Evolutionary conservation across 2,329 filamentous ascomycete species (phyloP), one percentile per base, ranked within the genome.

Genomic region (Lojkania enalia): DNA sequence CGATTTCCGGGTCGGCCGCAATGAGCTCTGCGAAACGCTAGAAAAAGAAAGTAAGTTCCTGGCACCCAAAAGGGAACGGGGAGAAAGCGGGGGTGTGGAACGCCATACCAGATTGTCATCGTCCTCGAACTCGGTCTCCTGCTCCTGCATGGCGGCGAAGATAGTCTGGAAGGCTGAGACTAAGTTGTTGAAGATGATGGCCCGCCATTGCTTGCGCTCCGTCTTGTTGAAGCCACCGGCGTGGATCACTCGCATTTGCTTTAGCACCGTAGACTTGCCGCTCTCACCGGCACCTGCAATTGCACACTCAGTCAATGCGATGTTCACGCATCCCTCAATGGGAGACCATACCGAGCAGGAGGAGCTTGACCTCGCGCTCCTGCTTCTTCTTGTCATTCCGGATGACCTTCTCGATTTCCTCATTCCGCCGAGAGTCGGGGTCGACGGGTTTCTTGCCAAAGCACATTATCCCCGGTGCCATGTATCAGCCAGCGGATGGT

Each of bases 211-310:
- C 55, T 95, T 84, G 70, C 90, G 88, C 71, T 97, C 94, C 54
- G 83, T 84, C 62, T 88, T 87, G 64, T 84, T 89, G 75, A 97
- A 97, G 39, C 94, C 92, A 70, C 90, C 85, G 12, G 90, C 85
- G 70, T 97, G 94, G 60, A 99, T 96, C 71, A 99, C 85, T 71
- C 92, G 92, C 94, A 99, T 97, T 78, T 97, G 92, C 77, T 97
- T 97, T 55, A 97, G 82, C 48, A 97, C 91, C 1, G 92, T 97
- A 6, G 92, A 96, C 74, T 97, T 97, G 55, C 92, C 89, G 47
- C 87, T 94, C 74, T 97, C 92, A 66, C 92, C 92, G 61, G 92
- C 92, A 71, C 92, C 91, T 96, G 58, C 53, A 53, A 29, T 29
- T n/a, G 12, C 27, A 42, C 43, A 39, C 27, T 51, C 42, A 52